Percentiles rank a stretch among this genome's conserved stretches.
These are phyloP conservation scores for Talaromyces proteolyticus DNA, from an alignment of 495 filamentous ascomycete genomes.

Conservation along the genomic window DNA sequence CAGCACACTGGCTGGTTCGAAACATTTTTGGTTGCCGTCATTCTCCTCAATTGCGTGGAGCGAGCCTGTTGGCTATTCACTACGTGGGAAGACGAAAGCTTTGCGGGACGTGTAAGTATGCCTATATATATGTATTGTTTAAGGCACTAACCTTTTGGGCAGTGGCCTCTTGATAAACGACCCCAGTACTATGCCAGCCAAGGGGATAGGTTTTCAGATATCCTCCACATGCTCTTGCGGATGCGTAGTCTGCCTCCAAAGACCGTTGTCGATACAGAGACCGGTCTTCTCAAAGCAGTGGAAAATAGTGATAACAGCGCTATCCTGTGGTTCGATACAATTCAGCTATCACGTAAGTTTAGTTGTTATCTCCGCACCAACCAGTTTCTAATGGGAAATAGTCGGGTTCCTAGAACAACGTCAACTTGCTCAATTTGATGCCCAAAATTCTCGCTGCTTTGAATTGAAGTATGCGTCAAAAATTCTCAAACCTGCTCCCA, in stretches of 20 bases:
- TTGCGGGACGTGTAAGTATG: conserved; percentile 28
- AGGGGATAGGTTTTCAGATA: conserved; percentile 64
- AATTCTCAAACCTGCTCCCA: conserved; percentile 44
- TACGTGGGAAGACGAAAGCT: conserved; percentile 60
- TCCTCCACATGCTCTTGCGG: conserved; percentile 66
- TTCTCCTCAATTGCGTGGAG: conserved; percentile 75
- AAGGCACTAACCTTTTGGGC: background rate
- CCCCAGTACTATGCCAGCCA: conserved; percentile 61
- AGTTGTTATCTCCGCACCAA: background rate
- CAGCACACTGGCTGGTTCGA: conserved; percentile 66
- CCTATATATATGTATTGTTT: background rate
- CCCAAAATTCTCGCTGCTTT: conserved; percentile 57
- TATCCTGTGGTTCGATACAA: conserved; percentile 53
- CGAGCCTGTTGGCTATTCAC: conserved; percentile 80
- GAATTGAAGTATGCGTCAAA: conserved; percentile 61
- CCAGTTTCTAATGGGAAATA: conserved; percentile 7
- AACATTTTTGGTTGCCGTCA: conserved; percentile 67
- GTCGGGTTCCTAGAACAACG: conserved; percentile 41
- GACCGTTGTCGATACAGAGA: conserved; percentile 41
- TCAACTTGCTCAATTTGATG: conserved; percentile 48
- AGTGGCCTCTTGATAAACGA: conserved; percentile 70
- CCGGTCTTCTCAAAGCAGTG: conserved; percentile 46
- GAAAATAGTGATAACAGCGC: conserved; percentile 48
- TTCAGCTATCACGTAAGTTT: conserved; percentile 55
- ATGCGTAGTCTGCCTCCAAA: conserved; percentile 68